phyloP scores from a whole-genome alignment of 306 rosid species.

The Acacia confusa region DNA sequence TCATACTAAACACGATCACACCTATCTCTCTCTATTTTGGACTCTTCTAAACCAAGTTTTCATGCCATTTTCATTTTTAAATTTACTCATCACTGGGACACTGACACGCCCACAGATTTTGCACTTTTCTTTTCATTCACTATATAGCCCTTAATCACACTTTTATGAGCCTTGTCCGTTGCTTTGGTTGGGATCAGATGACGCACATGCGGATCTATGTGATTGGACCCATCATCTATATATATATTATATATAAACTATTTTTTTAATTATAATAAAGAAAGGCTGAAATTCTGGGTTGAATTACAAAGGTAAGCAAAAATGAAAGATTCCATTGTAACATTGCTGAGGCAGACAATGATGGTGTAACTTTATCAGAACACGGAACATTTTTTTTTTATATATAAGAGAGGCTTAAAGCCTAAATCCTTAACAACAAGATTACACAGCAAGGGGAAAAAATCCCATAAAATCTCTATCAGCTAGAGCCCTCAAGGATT shows the following conservation, averaged over 20 bases:
- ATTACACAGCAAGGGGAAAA: no score
- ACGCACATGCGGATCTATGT: constrained; percentile 36
- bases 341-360: neutral
- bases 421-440: no score
- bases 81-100: neutral
- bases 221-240: neutral
- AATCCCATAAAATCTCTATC: no score
- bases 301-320: neutral
- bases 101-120: neutral
- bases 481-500: no score
- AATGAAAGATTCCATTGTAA: neutral
- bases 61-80: neutral
- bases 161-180: neutral
- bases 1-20: neutral
- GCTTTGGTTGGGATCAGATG: constrained; percentile 19
- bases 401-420: no score
- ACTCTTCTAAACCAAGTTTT: neutral
- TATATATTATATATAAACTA: no score
- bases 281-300: neutral
- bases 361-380: constrained; percentile 34
- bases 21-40: neutral
- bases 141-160: neutral
- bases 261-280: neutral
- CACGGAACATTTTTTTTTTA: no score
- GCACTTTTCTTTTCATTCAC: neutral